These are phyloP conservation scores for Raddia guianensis DNA, from an alignment of 176 grass and related monocot species.

Conservation along the genomic window DNA sequence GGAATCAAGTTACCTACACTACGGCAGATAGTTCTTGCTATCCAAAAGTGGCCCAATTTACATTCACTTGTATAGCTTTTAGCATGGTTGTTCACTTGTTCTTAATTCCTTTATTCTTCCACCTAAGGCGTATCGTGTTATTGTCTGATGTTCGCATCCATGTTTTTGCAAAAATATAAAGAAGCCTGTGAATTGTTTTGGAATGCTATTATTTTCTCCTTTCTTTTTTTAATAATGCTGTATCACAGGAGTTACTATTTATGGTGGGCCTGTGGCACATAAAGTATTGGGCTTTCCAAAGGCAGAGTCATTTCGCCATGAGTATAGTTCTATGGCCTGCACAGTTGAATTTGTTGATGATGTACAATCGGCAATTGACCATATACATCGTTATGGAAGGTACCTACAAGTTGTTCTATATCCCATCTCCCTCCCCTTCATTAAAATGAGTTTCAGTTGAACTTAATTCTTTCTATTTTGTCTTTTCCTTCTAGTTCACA, in stretches of 20 bases:
- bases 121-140: not conserved
- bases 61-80: too few species aligned
- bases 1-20: conserved; percentile 14
- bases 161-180: not conserved
- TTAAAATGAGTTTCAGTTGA: not conserved
- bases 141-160: not conserved
- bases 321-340: conserved; percentile 87
- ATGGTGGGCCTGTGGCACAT: conserved; percentile 66
- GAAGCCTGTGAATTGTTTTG: not conserved
- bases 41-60: not conserved
- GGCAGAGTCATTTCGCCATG: conserved; percentile 71
- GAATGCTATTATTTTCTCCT: not conserved
- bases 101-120: not conserved
- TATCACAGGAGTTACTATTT: conserved; percentile 76
- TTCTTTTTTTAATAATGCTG: conserved; percentile 15
- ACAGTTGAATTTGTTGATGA: conserved; percentile 90
- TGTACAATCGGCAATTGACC: conserved; percentile 80
- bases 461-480: not conserved
- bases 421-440: not conserved
- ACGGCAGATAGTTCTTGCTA: not conserved
- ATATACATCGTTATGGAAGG: conserved; percentile 96
- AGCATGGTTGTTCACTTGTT: not conserved
- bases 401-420: conserved; percentile 34
- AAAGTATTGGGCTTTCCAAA: conserved; percentile 55
- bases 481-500: conserved; percentile 64